These are phyloP conservation scores for Adansonia grandidieri DNA, from an alignment of 441 rosid species.

Conservation along the genomic window DNA sequence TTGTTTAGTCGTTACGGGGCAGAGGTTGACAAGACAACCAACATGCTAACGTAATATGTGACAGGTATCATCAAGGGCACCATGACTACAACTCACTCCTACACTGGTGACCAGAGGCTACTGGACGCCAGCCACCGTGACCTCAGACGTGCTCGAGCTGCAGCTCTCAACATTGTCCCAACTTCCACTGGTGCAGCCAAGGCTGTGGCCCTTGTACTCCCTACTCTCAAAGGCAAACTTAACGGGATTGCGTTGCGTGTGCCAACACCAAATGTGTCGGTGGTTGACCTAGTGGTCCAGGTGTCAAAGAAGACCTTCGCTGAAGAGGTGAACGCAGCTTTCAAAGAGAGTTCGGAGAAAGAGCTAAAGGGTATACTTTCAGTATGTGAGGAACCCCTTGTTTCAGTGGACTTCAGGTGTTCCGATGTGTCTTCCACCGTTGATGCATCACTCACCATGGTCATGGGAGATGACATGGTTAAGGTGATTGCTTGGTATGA, in stretches of 20 bases:
- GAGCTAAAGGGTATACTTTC: constrained; percentile 83
- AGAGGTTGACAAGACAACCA: too few relatives aligned
- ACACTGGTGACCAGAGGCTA: constrained; percentile 95
- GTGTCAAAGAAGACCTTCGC: constrained; percentile 92
- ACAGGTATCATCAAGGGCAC: constrained; percentile 95
- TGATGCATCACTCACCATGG: constrained; percentile 91
- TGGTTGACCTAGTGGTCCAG: constrained; percentile 91
- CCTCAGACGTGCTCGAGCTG: constrained; percentile 91
- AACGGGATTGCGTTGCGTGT: constrained; percentile 96
- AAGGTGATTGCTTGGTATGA: constrained; percentile 98
- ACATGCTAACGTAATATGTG: constrained; percentile 7
- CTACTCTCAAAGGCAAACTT: constrained; percentile 86
- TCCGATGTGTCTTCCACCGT: constrained; percentile 82
- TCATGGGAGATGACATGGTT: constrained; percentile 98
- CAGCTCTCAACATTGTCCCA: constrained; percentile 92
- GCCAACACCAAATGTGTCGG: constrained; percentile 94
- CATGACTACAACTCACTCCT: constrained; percentile 94
- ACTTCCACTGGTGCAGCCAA: constrained; percentile 97
- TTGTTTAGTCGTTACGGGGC: too few relatives aligned
- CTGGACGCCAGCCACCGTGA: constrained; percentile 97
- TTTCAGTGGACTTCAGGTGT: constrained; percentile 94
- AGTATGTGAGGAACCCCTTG: constrained; percentile 93
- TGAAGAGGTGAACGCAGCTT: constrained; percentile 91
- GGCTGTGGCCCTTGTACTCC: constrained; percentile 95
- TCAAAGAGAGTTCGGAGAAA: constrained; percentile 78